Evolutionary conservation across 2,329 filamentous ascomycete genomes (phyloP).

Genomic region (Beauveria scarabaeidicola): DNA sequence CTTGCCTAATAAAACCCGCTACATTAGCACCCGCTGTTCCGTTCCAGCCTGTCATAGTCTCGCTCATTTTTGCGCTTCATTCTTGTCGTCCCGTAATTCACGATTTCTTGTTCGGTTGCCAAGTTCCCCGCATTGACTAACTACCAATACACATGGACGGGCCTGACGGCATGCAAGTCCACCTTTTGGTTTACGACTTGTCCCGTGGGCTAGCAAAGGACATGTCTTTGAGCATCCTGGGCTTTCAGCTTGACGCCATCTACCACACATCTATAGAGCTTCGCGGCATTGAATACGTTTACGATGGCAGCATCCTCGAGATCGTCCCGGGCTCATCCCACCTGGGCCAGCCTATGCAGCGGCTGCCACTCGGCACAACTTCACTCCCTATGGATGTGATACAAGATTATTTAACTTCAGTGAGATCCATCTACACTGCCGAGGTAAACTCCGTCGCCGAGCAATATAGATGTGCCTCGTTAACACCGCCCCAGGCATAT

Average conservation of each 20-base stretch:
- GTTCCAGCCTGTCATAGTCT: background rate
- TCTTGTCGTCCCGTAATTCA: background rate
- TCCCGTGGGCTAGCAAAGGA: constrained; percentile 52
- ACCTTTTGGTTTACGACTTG: constrained; percentile 72
- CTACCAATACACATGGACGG: background rate
- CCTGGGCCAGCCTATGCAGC: constrained; percentile 74
- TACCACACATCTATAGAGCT: constrained; percentile 92
- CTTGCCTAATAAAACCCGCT: background rate
- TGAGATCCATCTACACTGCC: constrained; percentile 73
- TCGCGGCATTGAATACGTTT: constrained; percentile 79
- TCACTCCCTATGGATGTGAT: constrained; percentile 73
- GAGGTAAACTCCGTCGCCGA: constrained; percentile 41
- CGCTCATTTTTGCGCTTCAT: background rate
- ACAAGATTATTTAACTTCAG: constrained; percentile 76
- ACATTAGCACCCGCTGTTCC: background rate
- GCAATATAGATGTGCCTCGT: background rate
- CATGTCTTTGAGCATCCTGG: constrained; percentile 44
- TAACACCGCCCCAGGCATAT: constrained; percentile 54
- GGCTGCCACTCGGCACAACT: constrained; percentile 65
- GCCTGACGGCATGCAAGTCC: constrained; percentile 56
- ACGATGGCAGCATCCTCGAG: constrained; percentile 77
- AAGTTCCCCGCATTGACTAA: background rate
- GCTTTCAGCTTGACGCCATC: constrained; percentile 72
- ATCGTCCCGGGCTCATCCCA: constrained; percentile 77
- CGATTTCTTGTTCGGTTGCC: background rate